phyloP scores from a whole-genome alignment of 2,329 filamentous ascomycete genomes.

The Ilyonectria robusta region DNA sequence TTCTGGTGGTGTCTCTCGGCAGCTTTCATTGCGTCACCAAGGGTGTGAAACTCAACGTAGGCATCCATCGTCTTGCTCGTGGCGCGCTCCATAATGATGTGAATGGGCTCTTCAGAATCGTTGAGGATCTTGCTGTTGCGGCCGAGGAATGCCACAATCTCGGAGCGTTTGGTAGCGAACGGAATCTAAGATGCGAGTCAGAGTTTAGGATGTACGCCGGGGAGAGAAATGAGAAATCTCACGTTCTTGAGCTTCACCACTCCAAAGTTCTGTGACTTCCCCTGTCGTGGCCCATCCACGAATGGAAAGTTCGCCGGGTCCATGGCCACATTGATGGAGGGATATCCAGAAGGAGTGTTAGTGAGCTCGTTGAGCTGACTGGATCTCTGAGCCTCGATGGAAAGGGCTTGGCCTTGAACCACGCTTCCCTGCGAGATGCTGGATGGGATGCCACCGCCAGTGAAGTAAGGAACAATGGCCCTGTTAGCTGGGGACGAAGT shows the following conservation, averaged over 20 bases:
- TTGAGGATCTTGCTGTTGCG: constrained; percentile 69
- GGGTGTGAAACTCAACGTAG: constrained; percentile 70
- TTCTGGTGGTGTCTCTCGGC: constrained; percentile 64
- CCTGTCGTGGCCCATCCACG: constrained; percentile 54
- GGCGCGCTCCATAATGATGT: constrained; percentile 76
- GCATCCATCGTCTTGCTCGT: constrained; percentile 74
- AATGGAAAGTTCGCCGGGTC: constrained; percentile 62
- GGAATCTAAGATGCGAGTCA: constrained; percentile 64
- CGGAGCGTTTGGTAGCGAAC: constrained; percentile 65
- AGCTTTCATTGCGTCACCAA: constrained; percentile 67
- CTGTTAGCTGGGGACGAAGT: constrained; percentile 5
- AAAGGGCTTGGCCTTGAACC: background rate
- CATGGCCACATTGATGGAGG: constrained; percentile 54
- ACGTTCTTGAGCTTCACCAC: constrained; percentile 68
- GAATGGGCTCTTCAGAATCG: constrained; percentile 69
- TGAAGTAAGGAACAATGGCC: constrained; percentile 2
- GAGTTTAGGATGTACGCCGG: background rate
- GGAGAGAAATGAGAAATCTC: constrained; percentile 44
- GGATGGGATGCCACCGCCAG: background rate
- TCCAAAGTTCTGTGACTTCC: constrained; percentile 53
- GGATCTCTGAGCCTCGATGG: constrained; percentile 52
- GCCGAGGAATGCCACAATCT: constrained; percentile 72
- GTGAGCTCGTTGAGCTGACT: constrained; percentile 56
- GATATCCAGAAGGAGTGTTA: constrained; percentile 50
- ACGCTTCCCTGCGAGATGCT: constrained; percentile 1